phyloP scores from a whole-genome alignment of 2,329 filamentous ascomycete species.

The Fusarium heterosporum region DNA sequence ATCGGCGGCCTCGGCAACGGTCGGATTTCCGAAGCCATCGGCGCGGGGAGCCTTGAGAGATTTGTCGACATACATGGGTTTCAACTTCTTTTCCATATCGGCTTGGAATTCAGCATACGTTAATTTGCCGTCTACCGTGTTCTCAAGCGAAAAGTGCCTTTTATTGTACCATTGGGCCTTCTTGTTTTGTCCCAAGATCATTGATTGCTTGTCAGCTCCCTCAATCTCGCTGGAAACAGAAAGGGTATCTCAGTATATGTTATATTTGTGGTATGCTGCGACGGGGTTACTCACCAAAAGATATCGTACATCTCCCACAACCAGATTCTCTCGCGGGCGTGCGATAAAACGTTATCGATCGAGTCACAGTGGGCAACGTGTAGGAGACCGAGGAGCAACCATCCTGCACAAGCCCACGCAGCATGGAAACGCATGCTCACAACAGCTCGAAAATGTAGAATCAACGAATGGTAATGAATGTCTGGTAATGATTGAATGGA shows the following conservation, averaged over 20 bases:
- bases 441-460: no score
- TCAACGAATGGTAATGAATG: no score
- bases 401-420: not conserved
- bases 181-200: not conserved
- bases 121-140: not conserved
- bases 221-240: not conserved
- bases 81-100: conserved; percentile 1
- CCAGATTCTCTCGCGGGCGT: conserved; percentile 1
- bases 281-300: not conserved
- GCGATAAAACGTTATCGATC: not conserved
- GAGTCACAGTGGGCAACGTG: not conserved
- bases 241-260: not conserved
- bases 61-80: not conserved
- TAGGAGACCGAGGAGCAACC: not conserved
- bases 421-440: conserved; percentile 3
- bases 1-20: not conserved
- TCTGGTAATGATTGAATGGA: not conserved
- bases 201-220: not conserved
- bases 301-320: not conserved
- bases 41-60: not conserved
- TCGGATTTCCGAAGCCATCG: not conserved
- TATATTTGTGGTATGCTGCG: not conserved
- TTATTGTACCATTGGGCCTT: not conserved
- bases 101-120: conserved; percentile 1
- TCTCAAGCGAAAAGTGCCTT: not conserved